Percentiles rank a stretch among this genome's conserved stretches.
Evolutionary conservation across 2,329 filamentous ascomycete species (phyloP).

Genomic region (Passalora sequoiae): DNA sequence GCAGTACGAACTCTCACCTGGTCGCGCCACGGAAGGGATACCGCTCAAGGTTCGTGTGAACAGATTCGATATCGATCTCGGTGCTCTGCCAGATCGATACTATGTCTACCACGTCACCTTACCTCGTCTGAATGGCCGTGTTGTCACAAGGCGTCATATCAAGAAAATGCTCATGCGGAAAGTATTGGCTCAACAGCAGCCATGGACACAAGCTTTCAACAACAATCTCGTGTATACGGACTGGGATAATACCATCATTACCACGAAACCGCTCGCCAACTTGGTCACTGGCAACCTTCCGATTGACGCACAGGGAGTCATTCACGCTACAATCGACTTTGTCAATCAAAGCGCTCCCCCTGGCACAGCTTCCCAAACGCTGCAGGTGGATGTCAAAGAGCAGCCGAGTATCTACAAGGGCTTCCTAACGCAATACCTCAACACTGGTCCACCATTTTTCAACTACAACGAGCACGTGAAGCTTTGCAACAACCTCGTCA

Average conservation of each 20-base stretch:
- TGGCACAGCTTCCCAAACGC: background rate
- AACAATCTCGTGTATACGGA: conserved; percentile 3
- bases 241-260: conserved; percentile 2
- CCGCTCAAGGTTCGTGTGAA: background rate
- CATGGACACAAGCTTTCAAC: background rate
- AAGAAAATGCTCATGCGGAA: conserved; percentile 1
- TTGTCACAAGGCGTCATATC: background rate
- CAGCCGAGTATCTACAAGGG: background rate
- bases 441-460: background rate
- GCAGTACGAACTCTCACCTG: background rate
- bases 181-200: background rate
- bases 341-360: background rate
- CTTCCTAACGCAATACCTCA: background rate
- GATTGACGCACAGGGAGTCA: background rate
- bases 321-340: background rate
- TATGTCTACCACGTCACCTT: conserved; percentile 3
- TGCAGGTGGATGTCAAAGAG: background rate
- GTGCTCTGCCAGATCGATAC: too few species aligned
- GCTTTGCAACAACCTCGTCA: conserved; percentile 4
- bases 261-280: background rate
- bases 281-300: background rate
- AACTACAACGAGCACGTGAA: background rate
- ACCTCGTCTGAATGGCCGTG: background rate
- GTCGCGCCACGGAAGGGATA: background rate
- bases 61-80: background rate